phyloP scores from a whole-genome alignment of 192 early-diverging fungal genomes.

The Podila epigama region DNA sequence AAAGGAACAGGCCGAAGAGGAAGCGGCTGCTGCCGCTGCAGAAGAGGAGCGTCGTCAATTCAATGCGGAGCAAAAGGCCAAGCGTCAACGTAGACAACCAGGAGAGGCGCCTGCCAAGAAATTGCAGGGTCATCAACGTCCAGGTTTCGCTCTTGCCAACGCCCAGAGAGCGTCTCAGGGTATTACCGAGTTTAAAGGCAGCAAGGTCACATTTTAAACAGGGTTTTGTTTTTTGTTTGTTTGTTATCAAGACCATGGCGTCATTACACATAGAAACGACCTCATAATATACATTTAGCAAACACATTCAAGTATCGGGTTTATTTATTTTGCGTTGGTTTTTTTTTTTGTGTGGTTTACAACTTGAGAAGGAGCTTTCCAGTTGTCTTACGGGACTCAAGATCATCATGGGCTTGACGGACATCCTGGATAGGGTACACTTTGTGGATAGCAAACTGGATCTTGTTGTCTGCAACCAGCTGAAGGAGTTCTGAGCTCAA shows the following conservation, averaged over 20 bases:
- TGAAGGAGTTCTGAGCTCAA: constrained; percentile 67
- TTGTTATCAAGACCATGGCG: too few species aligned
- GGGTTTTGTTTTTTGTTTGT: neutral
- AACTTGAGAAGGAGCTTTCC: constrained; percentile 75
- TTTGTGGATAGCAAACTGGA: constrained; percentile 78
- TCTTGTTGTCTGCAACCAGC: constrained; percentile 62
- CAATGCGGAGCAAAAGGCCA: constrained; percentile 37
- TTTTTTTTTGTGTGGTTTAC: constrained; percentile 17
- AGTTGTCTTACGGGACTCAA: constrained; percentile 74
- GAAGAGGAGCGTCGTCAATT: constrained; percentile 19
- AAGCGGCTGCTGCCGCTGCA: constrained; percentile 4
- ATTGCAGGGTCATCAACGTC: constrained; percentile 49
- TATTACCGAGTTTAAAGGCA: constrained; percentile 70
- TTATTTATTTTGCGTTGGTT: neutral
- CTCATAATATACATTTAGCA: too few species aligned
- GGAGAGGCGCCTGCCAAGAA: constrained; percentile 37
- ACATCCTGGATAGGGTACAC: constrained; percentile 79
- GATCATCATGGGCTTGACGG: constrained; percentile 77
- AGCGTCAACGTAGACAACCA: constrained; percentile 31
- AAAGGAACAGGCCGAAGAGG: constrained; percentile 1
- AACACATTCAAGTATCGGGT: too few species aligned
- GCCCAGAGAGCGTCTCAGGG: constrained; percentile 51
- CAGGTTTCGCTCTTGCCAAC: constrained; percentile 55
- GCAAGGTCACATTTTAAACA: constrained; percentile 69
- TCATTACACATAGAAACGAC: too few species aligned